Evolutionary conservation across 768 basidiomycete species (phyloP).

Genomic region (Macrolepiota albuminosa): DNA sequence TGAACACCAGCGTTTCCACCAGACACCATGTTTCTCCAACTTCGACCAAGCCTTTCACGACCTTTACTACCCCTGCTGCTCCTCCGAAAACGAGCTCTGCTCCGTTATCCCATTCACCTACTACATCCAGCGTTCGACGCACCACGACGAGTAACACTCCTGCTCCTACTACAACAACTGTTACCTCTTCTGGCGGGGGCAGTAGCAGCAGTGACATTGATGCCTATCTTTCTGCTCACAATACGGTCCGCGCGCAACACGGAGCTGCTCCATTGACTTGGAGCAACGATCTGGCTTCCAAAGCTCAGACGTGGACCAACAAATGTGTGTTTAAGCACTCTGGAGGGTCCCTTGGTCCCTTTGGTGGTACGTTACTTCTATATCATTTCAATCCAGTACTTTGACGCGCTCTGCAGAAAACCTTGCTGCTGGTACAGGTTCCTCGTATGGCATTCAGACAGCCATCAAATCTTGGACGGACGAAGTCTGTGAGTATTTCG

Average conservation of each 20-base stretch:
- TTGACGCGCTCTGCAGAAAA: slow-evolving; percentile 45
- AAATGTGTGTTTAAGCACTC: slow-evolving; percentile 68
- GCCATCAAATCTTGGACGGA: slow-evolving; percentile 61
- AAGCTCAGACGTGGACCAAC: slow-evolving; percentile 68
- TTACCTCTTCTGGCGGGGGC: slow-evolving; percentile 12
- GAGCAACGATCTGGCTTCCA: slow-evolving; percentile 53
- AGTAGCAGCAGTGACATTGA: slow-evolving; percentile 39
- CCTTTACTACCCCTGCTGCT: slow-evolving; percentile 8
- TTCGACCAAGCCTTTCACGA: slow-evolving; percentile 7
- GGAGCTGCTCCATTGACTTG: slow-evolving; percentile 63
- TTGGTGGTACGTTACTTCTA: slow-evolving; percentile 44
- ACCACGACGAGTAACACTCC: slow-evolving; percentile 14
- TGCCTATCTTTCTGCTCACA: slow-evolving; percentile 57
- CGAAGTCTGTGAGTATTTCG: slow-evolving; percentile 52
- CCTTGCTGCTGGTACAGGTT: slow-evolving; percentile 67
- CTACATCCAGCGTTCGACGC: slow-evolving; percentile 13
- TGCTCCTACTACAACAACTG: slow-evolving; percentile 10
- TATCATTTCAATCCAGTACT: background rate
- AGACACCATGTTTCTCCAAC: slow-evolving; percentile 8
- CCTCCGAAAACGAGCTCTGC: slow-evolving; percentile 10
- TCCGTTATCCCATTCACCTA: slow-evolving; percentile 13
- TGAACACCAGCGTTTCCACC: slow-evolving; percentile 7
- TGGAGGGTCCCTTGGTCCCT: slow-evolving; percentile 55
- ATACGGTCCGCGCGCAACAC: slow-evolving; percentile 55
- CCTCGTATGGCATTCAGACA: slow-evolving; percentile 37